Percentiles rank a stretch among this genome's conserved stretches.
Conservation (phyloP, 2,329 filamentous ascomycete genomes). For the Penicillium sp. region DNA sequence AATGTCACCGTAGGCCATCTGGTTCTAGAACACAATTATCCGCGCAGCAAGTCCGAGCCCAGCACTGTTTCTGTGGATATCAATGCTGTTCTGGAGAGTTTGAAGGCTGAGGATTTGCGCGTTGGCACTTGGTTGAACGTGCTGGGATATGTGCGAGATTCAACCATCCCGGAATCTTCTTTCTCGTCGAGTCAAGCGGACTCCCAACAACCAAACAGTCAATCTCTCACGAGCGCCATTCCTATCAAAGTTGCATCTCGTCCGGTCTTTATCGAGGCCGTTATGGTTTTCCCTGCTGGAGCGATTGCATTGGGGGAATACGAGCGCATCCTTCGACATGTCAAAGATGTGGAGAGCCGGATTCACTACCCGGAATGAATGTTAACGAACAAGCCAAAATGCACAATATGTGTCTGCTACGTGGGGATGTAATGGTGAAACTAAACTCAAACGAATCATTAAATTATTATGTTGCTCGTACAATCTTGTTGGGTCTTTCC, state of each 20-base stretch:
- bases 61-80: conserved; percentile 67
- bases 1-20: conserved; percentile 60
- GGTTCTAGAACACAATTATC: conserved; percentile 68
- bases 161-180: conserved; percentile 6
- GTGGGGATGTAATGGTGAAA: not conserved
- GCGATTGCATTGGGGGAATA: conserved; percentile 72
- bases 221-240: not conserved
- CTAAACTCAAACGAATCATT: not conserved
- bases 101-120: conserved; percentile 64
- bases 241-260: conserved; percentile 6
- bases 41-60: conserved; percentile 32
- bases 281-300: conserved; percentile 76
- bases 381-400: not conserved
- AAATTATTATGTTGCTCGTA: not conserved
- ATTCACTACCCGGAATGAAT: conserved; percentile 8
- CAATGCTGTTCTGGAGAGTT: conserved; percentile 65
- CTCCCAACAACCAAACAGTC: conserved; percentile 1
- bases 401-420: not conserved
- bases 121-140: conserved; percentile 88
- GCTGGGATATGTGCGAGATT: conserved; percentile 69
- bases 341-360: conserved; percentile 35
- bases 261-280: conserved; percentile 65
- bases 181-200: conserved; percentile 16
- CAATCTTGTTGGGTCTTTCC: not conserved
- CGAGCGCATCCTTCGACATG: conserved; percentile 57